Evolutionary conservation across 2,329 filamentous ascomycete species (phyloP), one percentile per base, ranked within the genome.

Genomic region (Ceratocystiopsis sp.): DNA sequence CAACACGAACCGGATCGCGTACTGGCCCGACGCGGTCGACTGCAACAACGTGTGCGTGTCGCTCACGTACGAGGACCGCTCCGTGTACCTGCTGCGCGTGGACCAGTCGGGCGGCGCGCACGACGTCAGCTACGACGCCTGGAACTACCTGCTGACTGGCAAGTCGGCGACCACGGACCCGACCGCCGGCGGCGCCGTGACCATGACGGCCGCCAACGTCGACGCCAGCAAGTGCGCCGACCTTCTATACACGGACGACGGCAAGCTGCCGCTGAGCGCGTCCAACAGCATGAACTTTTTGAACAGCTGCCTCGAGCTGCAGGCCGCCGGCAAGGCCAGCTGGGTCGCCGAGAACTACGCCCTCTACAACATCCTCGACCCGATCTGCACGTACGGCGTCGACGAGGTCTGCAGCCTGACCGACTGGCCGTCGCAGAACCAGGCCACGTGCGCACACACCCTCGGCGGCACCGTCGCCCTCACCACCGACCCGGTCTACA

Each of bases 121-220:
- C 56, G 72, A 76, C 55, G 67, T 75, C 57, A 67, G 62, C 45
- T 75, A 75, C 60, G 71, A 75, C 47, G 71, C 71, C 40, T 75
- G 69, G 69, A 73, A 73, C 60, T 67, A 67, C 51, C 66, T 54
- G n/a, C 52, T 58, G 40, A 69, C 64, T 0, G 68, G 68, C 44
- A 45, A 64, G 42, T 60, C 61, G 3, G 71, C 71, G 4, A 59
- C 59, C 2, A 54, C 62, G 14, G 55, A 63, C 38, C 69, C 70
- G 21, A 58, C 55, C 3, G 54, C 60, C 2, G 71, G 71, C 40
- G 71, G 70, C 17, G 60, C 59, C 12, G 51, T 71, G 18, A 55
- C 60, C 17, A 73, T 73, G 59, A 56, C 61, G 14, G 68, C 59
- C 47, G 60, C 64, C 48, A 56, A 61, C 44, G 65, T 65, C 33